Conservation (phyloP, 164 flowering plant genomes). For the Akebia trifoliata region DNA sequence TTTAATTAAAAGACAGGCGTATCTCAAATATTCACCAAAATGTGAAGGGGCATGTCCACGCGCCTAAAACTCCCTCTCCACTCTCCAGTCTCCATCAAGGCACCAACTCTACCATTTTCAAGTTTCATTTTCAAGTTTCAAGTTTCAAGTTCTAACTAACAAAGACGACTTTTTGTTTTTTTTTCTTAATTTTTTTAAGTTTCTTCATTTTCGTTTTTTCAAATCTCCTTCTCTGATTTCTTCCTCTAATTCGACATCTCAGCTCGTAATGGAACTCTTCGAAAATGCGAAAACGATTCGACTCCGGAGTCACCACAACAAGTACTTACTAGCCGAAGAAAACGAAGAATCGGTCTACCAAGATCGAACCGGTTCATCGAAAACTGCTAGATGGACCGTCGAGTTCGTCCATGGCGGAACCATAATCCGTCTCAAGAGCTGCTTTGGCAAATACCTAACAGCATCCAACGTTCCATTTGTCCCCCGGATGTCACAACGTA, state of each 20-base stretch:
- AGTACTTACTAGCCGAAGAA: constrained; percentile 75
- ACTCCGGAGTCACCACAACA: constrained; percentile 66
- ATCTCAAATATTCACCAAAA: no score
- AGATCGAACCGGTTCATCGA: constrained; percentile 61
- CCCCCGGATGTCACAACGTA: constrained; percentile 77
- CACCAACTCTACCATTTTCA: no score
- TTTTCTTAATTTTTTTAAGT: neutral
- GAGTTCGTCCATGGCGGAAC: constrained; percentile 36
- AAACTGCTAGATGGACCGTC: constrained; percentile 61
- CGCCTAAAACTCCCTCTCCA: no score
- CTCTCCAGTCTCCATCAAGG: no score
- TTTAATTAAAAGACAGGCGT: no score
- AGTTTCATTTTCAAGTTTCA: no score
- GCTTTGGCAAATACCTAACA: constrained; percentile 66
- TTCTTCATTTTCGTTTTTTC: no score
- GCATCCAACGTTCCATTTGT: constrained; percentile 75
- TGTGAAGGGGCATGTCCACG: no score
- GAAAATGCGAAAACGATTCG: constrained; percentile 73
- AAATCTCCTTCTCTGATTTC: no score
- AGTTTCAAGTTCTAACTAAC: no score
- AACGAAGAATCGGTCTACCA: constrained; percentile 77
- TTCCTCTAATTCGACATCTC: no score
- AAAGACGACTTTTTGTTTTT: no score
- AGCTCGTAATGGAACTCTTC: constrained; percentile 55
- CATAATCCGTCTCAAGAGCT: constrained; percentile 67